Conservation (phyloP, 2,329 filamentous ascomycete species). For the Botryotinia globosa region DNA sequence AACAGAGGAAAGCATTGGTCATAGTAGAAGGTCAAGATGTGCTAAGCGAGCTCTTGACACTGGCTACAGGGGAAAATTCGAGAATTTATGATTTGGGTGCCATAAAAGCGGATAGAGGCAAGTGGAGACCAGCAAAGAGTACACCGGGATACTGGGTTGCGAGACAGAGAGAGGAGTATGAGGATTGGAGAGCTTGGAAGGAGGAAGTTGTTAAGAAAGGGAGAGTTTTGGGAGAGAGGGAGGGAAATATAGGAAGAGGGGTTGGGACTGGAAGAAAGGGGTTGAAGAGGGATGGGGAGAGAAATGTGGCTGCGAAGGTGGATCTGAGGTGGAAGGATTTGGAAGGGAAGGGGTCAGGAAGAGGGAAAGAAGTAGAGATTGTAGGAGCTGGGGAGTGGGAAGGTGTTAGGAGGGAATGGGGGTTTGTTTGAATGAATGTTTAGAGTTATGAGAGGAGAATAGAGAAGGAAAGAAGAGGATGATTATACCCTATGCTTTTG, state of each 20-base stretch:
- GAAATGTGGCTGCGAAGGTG: conserved; percentile 32
- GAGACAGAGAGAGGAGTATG: conserved; percentile 63
- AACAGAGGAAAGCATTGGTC: conserved; percentile 52
- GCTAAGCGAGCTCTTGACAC: conserved; percentile 61
- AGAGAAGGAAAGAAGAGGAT: neutral
- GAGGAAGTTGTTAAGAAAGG: conserved; percentile 54
- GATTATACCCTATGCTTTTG: conserved; percentile 10
- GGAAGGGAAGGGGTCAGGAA: conserved; percentile 30
- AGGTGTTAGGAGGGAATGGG: conserved; percentile 34
- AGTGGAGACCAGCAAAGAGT: conserved; percentile 62
- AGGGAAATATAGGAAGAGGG: conserved; percentile 29
- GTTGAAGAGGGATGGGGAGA: conserved; percentile 17
- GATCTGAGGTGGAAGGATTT: conserved; percentile 33
- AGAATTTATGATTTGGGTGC: conserved; percentile 57
- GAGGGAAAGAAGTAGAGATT: conserved; percentile 35
- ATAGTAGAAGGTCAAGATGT: conserved; percentile 61
- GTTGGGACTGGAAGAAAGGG: conserved; percentile 23
- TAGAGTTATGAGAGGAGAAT: neutral
- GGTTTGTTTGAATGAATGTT: conserved; percentile 34
- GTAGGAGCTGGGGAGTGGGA: conserved; percentile 36
- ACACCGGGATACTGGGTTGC: conserved; percentile 67
- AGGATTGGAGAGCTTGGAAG: conserved; percentile 58
- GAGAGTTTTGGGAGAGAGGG: conserved; percentile 40
- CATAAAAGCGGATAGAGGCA: conserved; percentile 57
- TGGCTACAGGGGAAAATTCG: conserved; percentile 50